These are phyloP conservation scores for Hericium rajendrae DNA, from an alignment of 768 basidiomycete genomes.

Conservation along the genomic window DNA sequence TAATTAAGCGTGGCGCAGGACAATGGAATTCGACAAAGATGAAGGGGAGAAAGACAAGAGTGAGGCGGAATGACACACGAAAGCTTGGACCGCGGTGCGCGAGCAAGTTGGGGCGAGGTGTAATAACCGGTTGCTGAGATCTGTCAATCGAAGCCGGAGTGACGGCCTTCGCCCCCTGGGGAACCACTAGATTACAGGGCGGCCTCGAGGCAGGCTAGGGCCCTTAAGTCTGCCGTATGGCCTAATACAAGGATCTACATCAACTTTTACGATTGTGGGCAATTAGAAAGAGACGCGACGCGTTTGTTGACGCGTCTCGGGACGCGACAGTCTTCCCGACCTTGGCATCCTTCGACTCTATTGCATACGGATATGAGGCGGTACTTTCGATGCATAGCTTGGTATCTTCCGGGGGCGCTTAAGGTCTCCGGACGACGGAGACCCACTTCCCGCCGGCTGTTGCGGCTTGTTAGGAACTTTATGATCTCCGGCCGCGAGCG, in stretches of 20 bases:
- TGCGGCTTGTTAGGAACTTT: not conserved
- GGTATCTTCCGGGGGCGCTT: no score
- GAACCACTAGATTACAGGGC: not conserved
- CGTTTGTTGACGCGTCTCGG: not conserved
- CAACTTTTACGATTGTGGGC: not conserved
- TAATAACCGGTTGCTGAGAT: not conserved
- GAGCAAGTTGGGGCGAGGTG: not conserved
- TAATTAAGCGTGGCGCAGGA: not conserved
- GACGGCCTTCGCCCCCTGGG: not conserved
- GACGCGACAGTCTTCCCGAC: not conserved
- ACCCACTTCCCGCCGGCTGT: not conserved
- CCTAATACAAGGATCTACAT: not conserved
- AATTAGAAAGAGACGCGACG: not conserved
- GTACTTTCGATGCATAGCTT: no score
- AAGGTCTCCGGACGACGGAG: not conserved
- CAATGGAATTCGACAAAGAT: not conserved
- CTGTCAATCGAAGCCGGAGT: slow-evolving; percentile 4
- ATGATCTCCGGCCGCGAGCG: not conserved
- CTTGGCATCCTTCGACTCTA: not conserved
- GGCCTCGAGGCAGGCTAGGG: not conserved
- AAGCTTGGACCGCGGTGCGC: not conserved
- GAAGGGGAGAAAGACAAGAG: not conserved
- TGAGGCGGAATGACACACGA: not conserved
- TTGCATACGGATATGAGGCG: no score
- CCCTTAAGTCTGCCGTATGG: not conserved